A percentile compares a stretch with the other conserved stretches of the same genome.
phyloP scores from a whole-genome alignment of 257 asterid species.

The Eustoma russellianum region DNA sequence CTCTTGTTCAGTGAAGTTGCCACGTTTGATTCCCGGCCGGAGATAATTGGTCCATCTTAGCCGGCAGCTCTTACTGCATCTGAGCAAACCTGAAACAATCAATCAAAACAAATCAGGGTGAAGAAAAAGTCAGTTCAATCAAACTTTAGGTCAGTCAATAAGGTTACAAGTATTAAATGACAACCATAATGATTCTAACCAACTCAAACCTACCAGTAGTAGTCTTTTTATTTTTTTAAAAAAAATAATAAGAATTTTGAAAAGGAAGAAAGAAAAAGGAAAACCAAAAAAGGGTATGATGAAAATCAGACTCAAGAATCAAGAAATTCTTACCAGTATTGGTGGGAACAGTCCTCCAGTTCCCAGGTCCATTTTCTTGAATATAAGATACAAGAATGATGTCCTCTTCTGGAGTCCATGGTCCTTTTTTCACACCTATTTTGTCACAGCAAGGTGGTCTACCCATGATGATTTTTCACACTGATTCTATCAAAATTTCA shows the following conservation, averaged over 20 bases:
- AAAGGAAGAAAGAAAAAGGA: neutral
- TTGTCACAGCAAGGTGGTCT: conserved; percentile 87
- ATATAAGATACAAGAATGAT: conserved; percentile 71
- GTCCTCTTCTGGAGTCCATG: conserved; percentile 95
- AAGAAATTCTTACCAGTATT: conserved; percentile 40
- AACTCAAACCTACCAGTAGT: conserved; percentile 22
- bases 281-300: neutral
- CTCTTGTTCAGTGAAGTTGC: conserved; percentile 64
- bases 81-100: conserved; percentile 48
- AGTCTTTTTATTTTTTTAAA: no score
- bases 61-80: conserved; percentile 94
- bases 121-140: conserved; percentile 7
- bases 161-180: conserved; percentile 27
- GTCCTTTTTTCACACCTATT: conserved; percentile 74
- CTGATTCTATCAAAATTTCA: no score
- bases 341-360: conserved; percentile 73
- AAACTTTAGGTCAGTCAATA: conserved; percentile 6
- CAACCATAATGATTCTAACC: conserved; percentile 31
- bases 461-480: conserved; percentile 35
- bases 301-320: no score
- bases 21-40: conserved; percentile 87
- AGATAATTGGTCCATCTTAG: conserved; percentile 94
- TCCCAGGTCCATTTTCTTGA: conserved; percentile 80
- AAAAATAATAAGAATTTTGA: no score
- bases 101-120: no score